Conservation (phyloP, 306 rosid species). For the Spatholobus suberectus region DNA sequence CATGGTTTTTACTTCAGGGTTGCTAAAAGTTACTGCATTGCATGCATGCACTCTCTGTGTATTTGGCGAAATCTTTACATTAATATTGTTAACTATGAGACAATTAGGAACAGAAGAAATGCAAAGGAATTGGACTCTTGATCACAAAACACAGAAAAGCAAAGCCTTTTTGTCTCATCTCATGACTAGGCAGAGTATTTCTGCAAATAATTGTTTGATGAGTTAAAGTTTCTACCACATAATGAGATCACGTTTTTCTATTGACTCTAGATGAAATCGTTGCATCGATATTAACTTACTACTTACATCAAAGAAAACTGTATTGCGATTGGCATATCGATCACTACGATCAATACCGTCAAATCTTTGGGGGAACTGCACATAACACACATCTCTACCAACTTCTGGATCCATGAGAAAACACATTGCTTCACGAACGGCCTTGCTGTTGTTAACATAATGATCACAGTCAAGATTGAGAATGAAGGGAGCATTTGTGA, state of each 20-base stretch:
- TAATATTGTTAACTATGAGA: constrained; percentile 8
- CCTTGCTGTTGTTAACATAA: constrained; percentile 95
- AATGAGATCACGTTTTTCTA: constrained; percentile 3
- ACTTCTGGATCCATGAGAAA: constrained; percentile 96
- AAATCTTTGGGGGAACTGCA: constrained; percentile 98
- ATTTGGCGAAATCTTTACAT: not conserved
- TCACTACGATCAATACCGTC: constrained; percentile 99
- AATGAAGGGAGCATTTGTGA: constrained; percentile 96
- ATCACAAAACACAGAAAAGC: constrained; percentile 15
- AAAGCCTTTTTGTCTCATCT: too few species aligned
- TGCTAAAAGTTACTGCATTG: not conserved
- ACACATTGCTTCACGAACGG: constrained; percentile 98
- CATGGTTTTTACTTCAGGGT: constrained; percentile 17
- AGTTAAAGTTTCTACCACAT: too few species aligned
- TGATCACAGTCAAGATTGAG: constrained; percentile 99
- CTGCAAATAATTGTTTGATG: constrained; percentile 3
- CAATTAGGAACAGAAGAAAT: constrained; percentile 6
- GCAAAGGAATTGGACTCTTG: constrained; percentile 16
- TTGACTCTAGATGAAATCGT: not conserved
- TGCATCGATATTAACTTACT: constrained; percentile 61
- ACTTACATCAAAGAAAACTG: constrained; percentile 99
- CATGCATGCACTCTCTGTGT: not conserved
- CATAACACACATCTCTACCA: constrained; percentile 82
- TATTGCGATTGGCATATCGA: constrained; percentile 96
- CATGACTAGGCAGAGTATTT: not conserved